Conservation (phyloP, 495 filamentous ascomycete genomes). For the Cladorrhinum samala region DNA sequence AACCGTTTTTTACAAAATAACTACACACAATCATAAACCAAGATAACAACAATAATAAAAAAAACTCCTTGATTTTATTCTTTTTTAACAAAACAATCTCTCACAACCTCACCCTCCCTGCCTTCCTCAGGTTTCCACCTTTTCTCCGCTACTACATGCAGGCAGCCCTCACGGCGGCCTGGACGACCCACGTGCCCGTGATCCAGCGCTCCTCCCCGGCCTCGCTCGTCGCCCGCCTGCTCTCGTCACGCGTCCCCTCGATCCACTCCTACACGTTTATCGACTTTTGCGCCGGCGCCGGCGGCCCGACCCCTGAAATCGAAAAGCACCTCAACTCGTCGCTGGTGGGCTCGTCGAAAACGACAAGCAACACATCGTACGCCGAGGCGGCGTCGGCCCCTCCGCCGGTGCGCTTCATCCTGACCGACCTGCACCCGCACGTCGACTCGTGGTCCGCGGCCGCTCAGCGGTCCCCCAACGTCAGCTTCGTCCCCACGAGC, state of each 20-base stretch:
- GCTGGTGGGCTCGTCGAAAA: not conserved
- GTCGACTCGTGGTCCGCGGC: conserved; percentile 53
- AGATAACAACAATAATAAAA: no score
- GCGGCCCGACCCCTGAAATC: conserved; percentile 60
- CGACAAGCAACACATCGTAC: not conserved
- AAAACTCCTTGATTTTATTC: conserved; percentile 10
- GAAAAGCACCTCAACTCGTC: conserved; percentile 49
- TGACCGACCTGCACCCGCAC: conserved; percentile 67
- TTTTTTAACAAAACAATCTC: not conserved
- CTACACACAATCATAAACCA: no score
- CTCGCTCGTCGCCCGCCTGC: conserved; percentile 39
- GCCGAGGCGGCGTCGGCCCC: conserved; percentile 13
- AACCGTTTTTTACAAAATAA: no score
- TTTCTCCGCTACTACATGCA: conserved; percentile 47
- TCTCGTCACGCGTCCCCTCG: conserved; percentile 33
- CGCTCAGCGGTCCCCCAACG: conserved; percentile 38
- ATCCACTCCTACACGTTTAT: conserved; percentile 49
- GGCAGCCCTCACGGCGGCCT: conserved; percentile 44
- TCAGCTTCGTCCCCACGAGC: conserved; percentile 49
- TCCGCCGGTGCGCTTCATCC: conserved; percentile 50
- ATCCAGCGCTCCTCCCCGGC: conserved; percentile 44
- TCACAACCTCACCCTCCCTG: not conserved
- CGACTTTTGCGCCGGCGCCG: conserved; percentile 70
- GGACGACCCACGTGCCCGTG: conserved; percentile 40
- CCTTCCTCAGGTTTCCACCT: conserved; percentile 42